These are phyloP conservation scores for Flaveria ramosissima DNA, from an alignment of 129 eudicot genomes.

Conservation along the genomic window DNA sequence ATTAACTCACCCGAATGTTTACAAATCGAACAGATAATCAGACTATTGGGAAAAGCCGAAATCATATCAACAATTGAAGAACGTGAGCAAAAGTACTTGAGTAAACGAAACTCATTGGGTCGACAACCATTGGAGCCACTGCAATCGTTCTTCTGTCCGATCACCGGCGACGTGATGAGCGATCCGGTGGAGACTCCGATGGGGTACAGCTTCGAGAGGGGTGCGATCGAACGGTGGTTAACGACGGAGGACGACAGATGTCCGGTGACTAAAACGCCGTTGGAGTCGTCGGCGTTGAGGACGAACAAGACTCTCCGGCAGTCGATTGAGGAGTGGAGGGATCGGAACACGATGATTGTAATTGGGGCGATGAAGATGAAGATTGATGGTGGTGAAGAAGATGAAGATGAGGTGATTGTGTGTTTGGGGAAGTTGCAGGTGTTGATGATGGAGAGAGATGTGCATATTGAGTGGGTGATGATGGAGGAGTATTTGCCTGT, in stretches of 20 bases:
- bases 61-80: constrained; percentile 38
- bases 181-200: constrained; percentile 53
- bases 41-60: constrained; percentile 47
- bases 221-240: constrained; percentile 53
- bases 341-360: constrained; percentile 48
- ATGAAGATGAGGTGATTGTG: constrained; percentile 49
- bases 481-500: constrained; percentile 55
- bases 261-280: constrained; percentile 50
- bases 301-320: constrained; percentile 49
- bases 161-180: constrained; percentile 52
- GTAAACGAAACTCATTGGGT: constrained; percentile 48
- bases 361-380: constrained; percentile 49
- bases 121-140: constrained; percentile 47
- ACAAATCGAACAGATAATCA: constrained; percentile 42
- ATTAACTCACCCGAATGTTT: constrained; percentile 19
- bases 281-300: constrained; percentile 41
- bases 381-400: constrained; percentile 43
- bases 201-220: constrained; percentile 48
- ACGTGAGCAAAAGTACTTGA: constrained; percentile 48
- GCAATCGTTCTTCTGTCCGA: constrained; percentile 54
- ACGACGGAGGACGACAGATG: constrained; percentile 44
- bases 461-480: constrained; percentile 55
- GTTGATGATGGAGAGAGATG: constrained; percentile 38
- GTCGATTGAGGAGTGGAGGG: constrained; percentile 59
- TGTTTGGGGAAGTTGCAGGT: constrained; percentile 34